Evolutionary conservation across 805 yeast genomes (phyloP), one percentile per base, ranked within the genome.

Genomic region (Metschnikowia peoriensis): DNA sequence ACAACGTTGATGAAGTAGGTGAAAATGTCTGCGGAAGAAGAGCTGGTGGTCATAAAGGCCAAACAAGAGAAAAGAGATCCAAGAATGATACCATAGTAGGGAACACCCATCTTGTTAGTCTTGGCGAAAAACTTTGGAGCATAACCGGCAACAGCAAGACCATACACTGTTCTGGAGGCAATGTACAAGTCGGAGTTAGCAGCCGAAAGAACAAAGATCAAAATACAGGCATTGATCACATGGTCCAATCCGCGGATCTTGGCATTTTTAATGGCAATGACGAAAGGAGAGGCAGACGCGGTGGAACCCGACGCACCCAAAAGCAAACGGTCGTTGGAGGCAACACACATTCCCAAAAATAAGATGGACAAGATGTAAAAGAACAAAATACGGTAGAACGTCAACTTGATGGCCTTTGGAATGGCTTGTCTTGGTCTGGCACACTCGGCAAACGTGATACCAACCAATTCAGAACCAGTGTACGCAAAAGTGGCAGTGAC

Each of bases 401-500:
- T 84, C 67, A 84, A 76, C 63, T 78, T 82, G 61, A 83, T 80
- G 44, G 93, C 93, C 61, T 81, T 81, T 56, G 93, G 91, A 54
- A 88, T 81, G 57, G 83, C 79, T 57, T 76, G 75, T 63, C 89
- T 73, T 45, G 93, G 77, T 77, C 74, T 81, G 58, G 82, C 75
- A 46, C 88, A 83, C 71, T 87, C 93, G 41, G 88, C 88, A 52
- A 86, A 87, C 8, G 90, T 84, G 54, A 86, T 79, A 65, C 88
- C 90, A 54, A 86, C 83, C 60, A 75, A 70, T 68, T 86, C 91
- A 27, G 87, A 80, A 60, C 91, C 92, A 40, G 83, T 78, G 63
- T 76, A 87, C 9, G 91, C 88, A 65, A 85, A 87, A 3, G 85
- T 81, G 15, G 88, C 86, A 41, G 82, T 77, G 45, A 83, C 86